Base-by-base conservation (phyloP, 768 basidiomycete species). In the Phallus indusiatus region DNA sequence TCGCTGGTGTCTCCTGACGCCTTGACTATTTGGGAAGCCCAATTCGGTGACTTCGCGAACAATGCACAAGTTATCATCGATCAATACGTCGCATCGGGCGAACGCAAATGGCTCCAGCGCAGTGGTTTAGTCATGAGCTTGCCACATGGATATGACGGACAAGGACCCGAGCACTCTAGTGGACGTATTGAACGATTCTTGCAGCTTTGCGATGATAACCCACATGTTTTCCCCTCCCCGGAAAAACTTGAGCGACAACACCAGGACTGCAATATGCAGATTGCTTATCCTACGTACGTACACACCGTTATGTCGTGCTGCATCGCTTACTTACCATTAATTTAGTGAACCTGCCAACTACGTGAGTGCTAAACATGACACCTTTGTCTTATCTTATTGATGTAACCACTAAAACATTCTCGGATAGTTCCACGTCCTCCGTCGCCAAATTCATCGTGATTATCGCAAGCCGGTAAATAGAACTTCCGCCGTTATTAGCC, bases 191-290 rank as follows among this genome's bases (percentile, higher is more conserved):
- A 99, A 73, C 82, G 96, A 33, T 99, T 97, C 84, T 75, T 99
- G 64, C 96, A 98, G 75, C 83, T 99, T 48, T 96, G 94, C 68
- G 95, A 96, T 71, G 95, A 99, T 66, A 94, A 99, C 70, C 95
- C 95, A 6, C 79, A 93, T 69, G 71, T 86, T 61, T 97, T 84
- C 84, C 95, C 95, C 1, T 84, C 84, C 0, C 81, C 81, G 1
- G 84, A 94, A 72, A 96, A 95, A 77, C 73, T 94, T 61, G 91
- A 94, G 68, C 76, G 96, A 51, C 94, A 96, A 67, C 94, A 97
- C 69, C 96, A 99, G 75, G 96, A 99, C 71, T 96, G 94, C 74
- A 99, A 98, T 70, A 92, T 98, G 91, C 96, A 98, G 74, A 88
- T 99, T 64, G 92, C 95, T 28, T 98, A 98, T 74, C 90, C 94